Percentiles rank a stretch among this genome's conserved stretches.
These are phyloP conservation scores for Backusella macrospora DNA, from an alignment of 192 early-diverging fungal genomes.

Conservation along the genomic window DNA sequence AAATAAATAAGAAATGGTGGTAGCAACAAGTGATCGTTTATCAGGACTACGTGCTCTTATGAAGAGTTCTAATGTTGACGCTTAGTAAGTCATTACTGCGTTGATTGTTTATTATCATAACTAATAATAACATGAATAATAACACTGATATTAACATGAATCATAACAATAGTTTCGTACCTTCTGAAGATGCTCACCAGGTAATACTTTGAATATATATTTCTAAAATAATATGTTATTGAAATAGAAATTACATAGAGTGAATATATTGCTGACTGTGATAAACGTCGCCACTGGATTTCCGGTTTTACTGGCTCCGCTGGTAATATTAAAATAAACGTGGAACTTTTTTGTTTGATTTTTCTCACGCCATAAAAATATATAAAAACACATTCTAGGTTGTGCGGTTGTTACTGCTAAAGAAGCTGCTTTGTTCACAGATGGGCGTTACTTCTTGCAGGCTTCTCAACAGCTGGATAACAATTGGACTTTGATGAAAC, in stretches of 20 bases:
- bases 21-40: constrained; percentile 14
- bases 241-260: constrained; percentile 53
- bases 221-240: not conserved
- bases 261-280: constrained; percentile 92
- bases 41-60: constrained; percentile 1
- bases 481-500: constrained; percentile 96
- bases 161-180: constrained; percentile 66
- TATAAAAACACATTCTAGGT: constrained; percentile 44
- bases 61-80: constrained; percentile 31
- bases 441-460: constrained; percentile 98
- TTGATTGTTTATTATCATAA: not conserved
- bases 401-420: constrained; percentile 83
- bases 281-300: constrained; percentile 88
- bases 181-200: constrained; percentile 97
- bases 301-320: constrained; percentile 98
- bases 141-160: too few species aligned
- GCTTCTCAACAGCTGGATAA: constrained; percentile 87
- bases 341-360: not conserved
- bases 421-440: constrained; percentile 90
- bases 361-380: constrained; percentile 15
- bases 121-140: not conserved
- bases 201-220: constrained; percentile 37
- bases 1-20: not conserved
- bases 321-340: constrained; percentile 44
- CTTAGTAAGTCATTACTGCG: constrained; percentile 29